Percentiles rank a stretch among this genome's conserved stretches.
Evolutionary conservation across 768 basidiomycete genomes (phyloP).

Genomic region (Stropharia rugosoannulata): DNA sequence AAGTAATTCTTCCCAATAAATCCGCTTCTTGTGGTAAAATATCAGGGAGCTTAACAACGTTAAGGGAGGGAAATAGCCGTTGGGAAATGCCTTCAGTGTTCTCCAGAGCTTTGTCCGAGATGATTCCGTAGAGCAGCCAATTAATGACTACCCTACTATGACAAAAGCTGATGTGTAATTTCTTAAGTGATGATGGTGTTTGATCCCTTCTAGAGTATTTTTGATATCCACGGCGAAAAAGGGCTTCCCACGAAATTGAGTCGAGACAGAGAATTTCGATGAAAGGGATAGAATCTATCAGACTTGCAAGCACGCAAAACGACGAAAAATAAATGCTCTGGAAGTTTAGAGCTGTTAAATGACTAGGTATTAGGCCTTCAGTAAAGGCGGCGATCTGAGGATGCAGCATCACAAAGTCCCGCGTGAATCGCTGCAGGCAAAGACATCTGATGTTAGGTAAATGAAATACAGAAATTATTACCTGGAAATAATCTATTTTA

Average conservation of each 20-base stretch:
- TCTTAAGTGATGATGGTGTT: slow-evolving; percentile 27
- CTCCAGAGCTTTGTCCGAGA: slow-evolving; percentile 13
- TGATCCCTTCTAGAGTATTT: neutral
- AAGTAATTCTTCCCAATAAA: slow-evolving; percentile 20
- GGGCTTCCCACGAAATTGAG: slow-evolving; percentile 44
- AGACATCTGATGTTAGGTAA: slow-evolving; percentile 10
- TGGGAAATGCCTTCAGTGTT: neutral
- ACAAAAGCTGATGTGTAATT: slow-evolving; percentile 32
- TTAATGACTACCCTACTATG: slow-evolving; percentile 22
- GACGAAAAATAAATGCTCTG: slow-evolving; percentile 28
- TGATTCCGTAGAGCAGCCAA: slow-evolving; percentile 27
- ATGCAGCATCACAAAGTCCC: no score
- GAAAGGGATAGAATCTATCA: slow-evolving; percentile 48
- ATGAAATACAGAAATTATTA: slow-evolving; percentile 1
- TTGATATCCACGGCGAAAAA: slow-evolving; percentile 10
- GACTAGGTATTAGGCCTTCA: no score
- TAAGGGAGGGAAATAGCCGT: slow-evolving; percentile 18
- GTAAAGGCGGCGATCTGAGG: no score
- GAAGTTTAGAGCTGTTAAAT: slow-evolving; percentile 32
- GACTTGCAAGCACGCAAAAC: slow-evolving; percentile 49
- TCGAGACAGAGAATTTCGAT: slow-evolving; percentile 44
- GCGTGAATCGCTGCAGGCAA: neutral
- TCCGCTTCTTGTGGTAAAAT: slow-evolving; percentile 27
- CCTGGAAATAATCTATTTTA: neutral
- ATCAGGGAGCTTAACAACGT: slow-evolving; percentile 24